Evolutionary conservation across 2,329 filamentous ascomycete species (phyloP), one percentile per base, ranked within the genome.

Genomic region (Ilyonectria robusta): DNA sequence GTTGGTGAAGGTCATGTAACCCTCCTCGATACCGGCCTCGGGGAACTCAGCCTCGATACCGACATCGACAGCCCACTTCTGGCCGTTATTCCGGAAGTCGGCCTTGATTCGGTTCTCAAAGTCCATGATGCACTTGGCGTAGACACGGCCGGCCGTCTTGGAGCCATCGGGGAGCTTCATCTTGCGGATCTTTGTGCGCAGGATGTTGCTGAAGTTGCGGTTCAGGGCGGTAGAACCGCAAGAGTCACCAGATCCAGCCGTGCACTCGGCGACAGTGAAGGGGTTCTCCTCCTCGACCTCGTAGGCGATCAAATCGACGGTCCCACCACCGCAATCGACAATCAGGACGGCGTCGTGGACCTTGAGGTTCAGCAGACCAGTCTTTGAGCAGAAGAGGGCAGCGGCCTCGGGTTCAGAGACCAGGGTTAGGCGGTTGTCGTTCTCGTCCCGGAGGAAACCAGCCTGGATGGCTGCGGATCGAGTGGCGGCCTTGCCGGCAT

Each of bases 71-170:
- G 96, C 96, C 96, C 96, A 98, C 82, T 98, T 98, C 82, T 98
- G 95, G 56, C 95, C 95, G 81, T 98, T 98, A 85, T 98, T 98
- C 72, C 96, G 91, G 91, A 99, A 99, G 82, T 98, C 96, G 56
- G 96, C 96, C 87, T 99, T 99, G 88, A 99, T 98, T 81, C 96
- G 88, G 88, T 98, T 98, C 86, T 99, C 96, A 77, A 99, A 99
- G 83, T 99, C 96, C 95, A 98, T 98, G 83, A 99, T 98, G 81
- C 95, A 98, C 85, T 98, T 98, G 73, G 95, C 95, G 81, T 98
- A 98, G 61, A 99, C 96, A 82, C 95, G 94, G 48, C 95, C 95
- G n/a, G 96, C 95, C 3, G 94, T 98, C 84, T 95, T 97, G 74
- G 95, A 98, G 53, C 95, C 95, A 78, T 98, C 95, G 1, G 96